Evolutionary conservation across 345 rosid species (phyloP).

Genomic region (Linum lewisii): DNA sequence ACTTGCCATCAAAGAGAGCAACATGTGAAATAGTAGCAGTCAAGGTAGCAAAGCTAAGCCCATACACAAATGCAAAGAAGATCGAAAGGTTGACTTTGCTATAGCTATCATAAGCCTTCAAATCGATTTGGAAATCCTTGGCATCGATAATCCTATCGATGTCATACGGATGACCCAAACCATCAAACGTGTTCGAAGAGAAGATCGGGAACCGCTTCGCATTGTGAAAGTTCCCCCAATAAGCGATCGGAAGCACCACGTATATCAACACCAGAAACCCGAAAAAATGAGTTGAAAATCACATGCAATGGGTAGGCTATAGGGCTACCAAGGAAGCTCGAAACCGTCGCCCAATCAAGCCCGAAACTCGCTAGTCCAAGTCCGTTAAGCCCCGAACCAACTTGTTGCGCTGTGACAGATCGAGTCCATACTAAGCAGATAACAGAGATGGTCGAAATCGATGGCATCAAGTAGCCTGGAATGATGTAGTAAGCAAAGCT

Average conservation of each 20-base stretch:
- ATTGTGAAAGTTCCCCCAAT: neutral
- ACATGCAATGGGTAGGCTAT: neutral
- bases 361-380: neutral
- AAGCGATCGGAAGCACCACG: neutral
- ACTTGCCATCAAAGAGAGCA: neutral
- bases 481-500: neutral
- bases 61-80: neutral
- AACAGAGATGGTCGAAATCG: neutral
- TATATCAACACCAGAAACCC: neutral
- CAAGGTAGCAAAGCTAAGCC: neutral
- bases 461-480: neutral
- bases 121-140: neutral
- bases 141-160: neutral
- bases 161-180: neutral
- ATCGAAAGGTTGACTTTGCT: neutral
- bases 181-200: neutral
- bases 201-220: slow-evolving; percentile 1
- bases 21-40: slow-evolving; percentile 1
- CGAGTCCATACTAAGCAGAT: neutral
- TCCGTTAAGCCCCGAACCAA: neutral
- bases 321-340: neutral
- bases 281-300: neutral
- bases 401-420: neutral
- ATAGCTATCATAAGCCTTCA: neutral
- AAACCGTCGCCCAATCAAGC: neutral